Conservation (phyloP, 345 rosid species). For the Cardiospermum halicacabum region DNA sequence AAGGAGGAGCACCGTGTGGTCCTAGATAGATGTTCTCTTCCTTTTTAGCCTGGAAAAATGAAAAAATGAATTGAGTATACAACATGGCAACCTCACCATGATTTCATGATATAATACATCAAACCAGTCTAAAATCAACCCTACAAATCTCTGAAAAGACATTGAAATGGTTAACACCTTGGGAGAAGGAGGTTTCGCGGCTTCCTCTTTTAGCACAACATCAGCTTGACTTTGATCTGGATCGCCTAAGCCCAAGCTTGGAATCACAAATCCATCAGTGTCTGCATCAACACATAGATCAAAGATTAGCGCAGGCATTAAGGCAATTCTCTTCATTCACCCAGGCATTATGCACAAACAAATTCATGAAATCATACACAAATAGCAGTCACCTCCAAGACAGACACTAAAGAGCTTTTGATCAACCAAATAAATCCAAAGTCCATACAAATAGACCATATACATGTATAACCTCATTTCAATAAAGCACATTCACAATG, state of each 20-base stretch:
- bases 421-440: neutral
- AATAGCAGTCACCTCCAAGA: neutral
- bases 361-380: neutral
- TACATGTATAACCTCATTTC: neutral
- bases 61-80: neutral
- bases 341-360: neutral
- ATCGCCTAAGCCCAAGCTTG: constrained; percentile 73
- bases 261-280: constrained; percentile 94
- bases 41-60: constrained; percentile 36
- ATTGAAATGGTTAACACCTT: constrained; percentile 35
- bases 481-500: neutral
- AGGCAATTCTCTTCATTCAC: neutral
- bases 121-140: neutral
- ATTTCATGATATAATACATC: neutral
- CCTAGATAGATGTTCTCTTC: constrained; percentile 88
- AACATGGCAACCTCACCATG: neutral
- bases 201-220: constrained; percentile 39
- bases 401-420: neutral
- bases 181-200: constrained; percentile 51
- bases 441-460: neutral
- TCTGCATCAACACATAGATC: constrained; percentile 36
- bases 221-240: constrained; percentile 23
- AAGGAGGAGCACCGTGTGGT: constrained; percentile 91
- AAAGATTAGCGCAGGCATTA: neutral
- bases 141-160: neutral